phyloP scores from a whole-genome alignment of 2,329 filamentous ascomycete genomes.

The Verticillium dahliae region DNA sequence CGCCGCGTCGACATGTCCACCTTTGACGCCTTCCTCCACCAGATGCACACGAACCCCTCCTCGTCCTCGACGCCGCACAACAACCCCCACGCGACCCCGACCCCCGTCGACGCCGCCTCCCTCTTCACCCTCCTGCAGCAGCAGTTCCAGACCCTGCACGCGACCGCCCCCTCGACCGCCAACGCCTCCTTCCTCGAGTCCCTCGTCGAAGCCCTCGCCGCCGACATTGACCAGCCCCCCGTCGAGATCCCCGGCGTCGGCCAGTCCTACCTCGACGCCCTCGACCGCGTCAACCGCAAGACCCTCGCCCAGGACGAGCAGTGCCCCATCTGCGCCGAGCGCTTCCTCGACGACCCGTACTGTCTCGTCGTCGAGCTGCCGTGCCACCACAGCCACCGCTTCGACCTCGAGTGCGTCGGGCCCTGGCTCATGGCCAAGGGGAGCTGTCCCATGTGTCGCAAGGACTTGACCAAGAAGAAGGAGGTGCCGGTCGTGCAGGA shows the following conservation, averaged over 20 bases:
- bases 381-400: conserved; percentile 51
- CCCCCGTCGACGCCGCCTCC: conserved; percentile 50
- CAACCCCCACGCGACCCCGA: conserved; percentile 53
- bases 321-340: conserved; percentile 59
- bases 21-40: conserved; percentile 52
- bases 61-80: conserved; percentile 22
- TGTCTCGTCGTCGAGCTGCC: conserved; percentile 59
- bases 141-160: conserved; percentile 46
- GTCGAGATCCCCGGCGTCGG: conserved; percentile 45
- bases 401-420: conserved; percentile 61
- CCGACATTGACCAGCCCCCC: conserved; percentile 46
- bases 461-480: conserved; percentile 52
- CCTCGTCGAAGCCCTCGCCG: conserved; percentile 41
- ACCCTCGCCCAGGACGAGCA: conserved; percentile 41
- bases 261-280: conserved; percentile 51
- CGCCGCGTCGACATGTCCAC: conserved; percentile 59
- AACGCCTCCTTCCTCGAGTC: conserved; percentile 44
- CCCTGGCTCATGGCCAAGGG: conserved; percentile 61
- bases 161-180: conserved; percentile 37
- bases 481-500: conserved; percentile 36
- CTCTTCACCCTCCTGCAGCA: conserved; percentile 54
- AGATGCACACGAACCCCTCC: conserved; percentile 31
- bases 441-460: conserved; percentile 57
- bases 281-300: conserved; percentile 52
- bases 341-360: conserved; percentile 55